Conservation (phyloP, 129 eudicot species). For the Tagetes erecta region DNA sequence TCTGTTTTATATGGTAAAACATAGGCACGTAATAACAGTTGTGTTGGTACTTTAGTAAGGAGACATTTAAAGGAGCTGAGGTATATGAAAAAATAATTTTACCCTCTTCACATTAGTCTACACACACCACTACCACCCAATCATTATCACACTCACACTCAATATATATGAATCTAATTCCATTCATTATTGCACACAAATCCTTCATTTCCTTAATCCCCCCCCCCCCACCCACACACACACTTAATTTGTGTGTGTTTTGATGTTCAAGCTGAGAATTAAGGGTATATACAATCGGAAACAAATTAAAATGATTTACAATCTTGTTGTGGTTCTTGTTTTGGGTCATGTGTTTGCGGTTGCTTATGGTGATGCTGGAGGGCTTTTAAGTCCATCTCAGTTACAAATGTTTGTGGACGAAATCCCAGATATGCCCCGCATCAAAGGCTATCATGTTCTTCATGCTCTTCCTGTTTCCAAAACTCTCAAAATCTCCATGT, state of each 20-base stretch:
- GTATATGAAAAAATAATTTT: background rate
- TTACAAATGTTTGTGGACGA: conserved; percentile 81
- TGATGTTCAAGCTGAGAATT: conserved; percentile 29
- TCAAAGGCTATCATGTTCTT: conserved; percentile 49
- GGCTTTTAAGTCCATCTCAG: conserved; percentile 40
- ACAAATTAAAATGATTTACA: conserved; percentile 9
- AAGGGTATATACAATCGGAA: conserved; percentile 24
- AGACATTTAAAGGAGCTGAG: no score
- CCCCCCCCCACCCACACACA: background rate
- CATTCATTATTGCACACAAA: conserved; percentile 19
- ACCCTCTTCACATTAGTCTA: conserved; percentile 19
- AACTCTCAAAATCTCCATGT: conserved; percentile 70
- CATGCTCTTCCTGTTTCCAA: conserved; percentile 50
- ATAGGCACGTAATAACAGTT: no score
- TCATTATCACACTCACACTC: conserved; percentile 37
- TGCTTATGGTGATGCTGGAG: conserved; percentile 38
- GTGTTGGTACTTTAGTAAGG: no score
- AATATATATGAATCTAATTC: conserved; percentile 37
- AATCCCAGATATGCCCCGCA: conserved; percentile 79
- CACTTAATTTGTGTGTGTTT: conserved; percentile 20
- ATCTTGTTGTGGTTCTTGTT: conserved; percentile 19
- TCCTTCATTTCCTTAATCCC: conserved; percentile 29
- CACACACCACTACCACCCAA: conserved; percentile 34
- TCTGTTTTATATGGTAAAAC: no score
- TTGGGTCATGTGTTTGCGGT: conserved; percentile 19